Base-by-base conservation (phyloP, 345 rosid genomes). In the Balakata baccata region DNA sequence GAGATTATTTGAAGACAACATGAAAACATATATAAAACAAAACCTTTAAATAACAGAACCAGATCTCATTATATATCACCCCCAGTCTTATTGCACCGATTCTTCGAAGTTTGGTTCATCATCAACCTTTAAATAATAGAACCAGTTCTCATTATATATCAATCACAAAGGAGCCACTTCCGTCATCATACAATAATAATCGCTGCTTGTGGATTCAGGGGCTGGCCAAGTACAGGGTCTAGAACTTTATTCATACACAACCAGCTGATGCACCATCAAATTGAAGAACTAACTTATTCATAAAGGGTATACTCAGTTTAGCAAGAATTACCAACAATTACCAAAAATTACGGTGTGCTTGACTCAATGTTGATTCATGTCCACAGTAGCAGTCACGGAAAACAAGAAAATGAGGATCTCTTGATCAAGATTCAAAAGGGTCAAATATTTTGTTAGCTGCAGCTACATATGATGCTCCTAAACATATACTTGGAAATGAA, bases 121-220 rank as follows among this genome's bases (percentile, higher is more conserved):
- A n/a, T n/a, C n/a, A n/a, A n/a, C n/a, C n/a, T n/a, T n/a, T n/a
- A n/a, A n/a, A n/a, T n/a, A n/a, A n/a, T n/a, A n/a, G n/a, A n/a
- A n/a, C n/a, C n/a, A n/a, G n/a, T n/a, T n/a, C n/a, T n/a, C n/a
- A n/a, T n/a, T n/a, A n/a, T n/a, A n/a, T n/a, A n/a, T n/a, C n/a
- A n/a, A n/a, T n/a, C n/a, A n/a, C n/a, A n/a, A n/a, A n/a, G n/a
- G n/a, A n/a, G n/a, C n/a, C n/a, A n/a, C n/a, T n/a, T n/a, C n/a
- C n/a, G n/a, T n/a, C n/a, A n/a, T n/a, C n/a, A n/a, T n/a, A n/a
- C n/a, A n/a, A n/a, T n/a, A n/a, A n/a, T n/a, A n/a, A n/a, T n/a
- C n/a, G 96, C 97, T 68, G 90, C 90, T 74, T 69, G 66, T 14
- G 84, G 83, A 74, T 89, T 83, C 83, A 79, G 68, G 2, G 90